Conservation (phyloP, 73 alveolate species). For the Tetrahymena borealis region DNA sequence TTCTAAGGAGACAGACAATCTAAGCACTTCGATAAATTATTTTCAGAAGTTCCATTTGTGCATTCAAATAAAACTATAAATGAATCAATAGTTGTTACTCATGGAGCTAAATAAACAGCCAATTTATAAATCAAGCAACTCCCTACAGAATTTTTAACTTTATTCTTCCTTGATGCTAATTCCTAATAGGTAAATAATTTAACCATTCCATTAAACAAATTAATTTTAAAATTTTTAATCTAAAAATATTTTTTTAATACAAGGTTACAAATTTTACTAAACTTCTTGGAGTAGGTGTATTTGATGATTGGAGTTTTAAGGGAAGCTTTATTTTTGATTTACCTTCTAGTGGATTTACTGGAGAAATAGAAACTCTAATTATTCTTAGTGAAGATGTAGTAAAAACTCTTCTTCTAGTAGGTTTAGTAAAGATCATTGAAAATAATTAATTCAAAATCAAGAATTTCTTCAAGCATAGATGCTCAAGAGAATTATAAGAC, state of each 20-base stretch:
- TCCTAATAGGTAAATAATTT: neutral
- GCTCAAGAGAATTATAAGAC: neutral
- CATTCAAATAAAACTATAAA: neutral
- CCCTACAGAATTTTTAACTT: neutral
- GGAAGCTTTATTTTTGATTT: neutral
- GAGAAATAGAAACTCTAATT: neutral
- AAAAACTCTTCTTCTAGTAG: neutral
- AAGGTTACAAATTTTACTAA: neutral
- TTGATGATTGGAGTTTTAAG: neutral
- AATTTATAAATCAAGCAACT: neutral
- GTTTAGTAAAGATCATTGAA: neutral
- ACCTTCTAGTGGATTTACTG: neutral
- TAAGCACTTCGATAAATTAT: neutral
- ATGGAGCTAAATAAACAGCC: neutral
- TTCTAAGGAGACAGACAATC: neutral
- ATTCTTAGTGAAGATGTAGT: neutral
- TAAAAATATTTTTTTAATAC: neutral
- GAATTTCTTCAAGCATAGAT: neutral
- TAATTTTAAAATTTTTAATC: no score
- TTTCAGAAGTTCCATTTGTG: neutral
- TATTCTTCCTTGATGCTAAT: neutral
- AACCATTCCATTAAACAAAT: no score
- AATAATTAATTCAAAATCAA: neutral
- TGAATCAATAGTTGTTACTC: neutral
- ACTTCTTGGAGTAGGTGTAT: neutral